Evolutionary conservation across 78 protist genomes (phyloP), one percentile per base, ranked within the genome.

Genomic region (Dictyostelium firmibasis): DNA sequence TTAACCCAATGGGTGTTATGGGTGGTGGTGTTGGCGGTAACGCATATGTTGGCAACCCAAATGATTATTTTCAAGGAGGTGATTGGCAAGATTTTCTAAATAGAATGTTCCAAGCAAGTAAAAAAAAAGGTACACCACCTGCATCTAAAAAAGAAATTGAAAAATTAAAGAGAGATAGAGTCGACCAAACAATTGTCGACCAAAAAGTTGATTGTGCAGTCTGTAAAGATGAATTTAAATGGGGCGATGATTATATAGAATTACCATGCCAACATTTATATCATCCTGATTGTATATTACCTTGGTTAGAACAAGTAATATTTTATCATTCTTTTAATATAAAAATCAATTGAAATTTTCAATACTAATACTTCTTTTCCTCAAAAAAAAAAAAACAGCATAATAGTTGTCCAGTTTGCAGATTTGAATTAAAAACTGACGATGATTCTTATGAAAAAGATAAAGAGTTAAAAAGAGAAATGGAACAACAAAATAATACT

Each of bases 361-460:
- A 81, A 25, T 69, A 83, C 18, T 7, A 50, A 50, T 6, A 50
- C 43, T 38, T 38, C 4, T 38, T 38, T 38, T 38, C 43, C 43
- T 38, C 2, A 38, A 38, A 38, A 50, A 50, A 50, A 16, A 50
- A 50, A 16, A 50, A n/a, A 62, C 1, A 62, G 74, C 96, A 92
- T 81, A 92, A 92, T 69, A 85, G 92, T 69, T 92, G 96, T 76
- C 92, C 92, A 29, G 96, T 92, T n/a, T 92, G 96, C 20, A 85
- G 96, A 85, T 86, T 60, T 57, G 96, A 92, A 92, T 57, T 92
- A 38, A 81, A 81, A 64, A 92, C 96, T 16, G 96, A 92, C 29
- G 96, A 92, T 50, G 83, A 25, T n/a, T 67, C 79, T 8, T 92
- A 92, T 72, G 96, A 92, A 85, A 53, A 75, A 27, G 33, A 29